Conservation (phyloP, 163 green algal genomes). For the Prototheca wickerhamii region DNA sequence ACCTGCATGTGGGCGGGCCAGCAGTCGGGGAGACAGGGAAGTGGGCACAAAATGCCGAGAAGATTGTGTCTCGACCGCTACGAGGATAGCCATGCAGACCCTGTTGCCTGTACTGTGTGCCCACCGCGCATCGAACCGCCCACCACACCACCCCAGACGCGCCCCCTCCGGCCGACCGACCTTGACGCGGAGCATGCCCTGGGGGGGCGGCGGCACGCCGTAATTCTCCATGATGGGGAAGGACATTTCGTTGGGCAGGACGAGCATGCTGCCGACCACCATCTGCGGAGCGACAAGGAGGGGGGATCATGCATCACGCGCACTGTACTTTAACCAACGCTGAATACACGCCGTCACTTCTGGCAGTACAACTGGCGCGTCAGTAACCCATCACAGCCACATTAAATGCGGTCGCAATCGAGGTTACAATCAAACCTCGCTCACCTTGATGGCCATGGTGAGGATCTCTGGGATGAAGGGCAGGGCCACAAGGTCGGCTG, state of each 20-base stretch:
- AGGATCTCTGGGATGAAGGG: conserved; percentile 31
- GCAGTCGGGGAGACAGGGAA: no score
- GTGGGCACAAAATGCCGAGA: no score
- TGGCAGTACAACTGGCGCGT: no score
- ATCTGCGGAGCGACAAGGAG: conserved; percentile 1
- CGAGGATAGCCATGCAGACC: no score
- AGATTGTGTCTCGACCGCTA: no score
- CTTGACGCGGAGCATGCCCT: conserved; percentile 55
- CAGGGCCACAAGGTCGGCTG: conserved; percentile 62
- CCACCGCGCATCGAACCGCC: no score
- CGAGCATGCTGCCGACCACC: conserved; percentile 37
- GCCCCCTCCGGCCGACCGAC: neutral
- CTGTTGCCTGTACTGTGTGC: no score
- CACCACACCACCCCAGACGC: neutral
- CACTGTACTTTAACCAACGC: no score
- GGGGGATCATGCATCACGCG: neutral
- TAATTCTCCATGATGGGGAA: conserved; percentile 65
- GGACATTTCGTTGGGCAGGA: conserved; percentile 65
- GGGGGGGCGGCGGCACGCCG: conserved; percentile 42
- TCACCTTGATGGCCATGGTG: conserved; percentile 16
- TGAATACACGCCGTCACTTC: no score
- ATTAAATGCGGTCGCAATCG: neutral
- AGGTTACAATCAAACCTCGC: neutral
- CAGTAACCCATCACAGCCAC: no score
- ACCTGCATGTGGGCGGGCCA: conserved; percentile 8